These are phyloP conservation scores for Asterella californica DNA, from an alignment of 225 moss, liverwort and hornwort genomes.

Conservation along the genomic window DNA sequence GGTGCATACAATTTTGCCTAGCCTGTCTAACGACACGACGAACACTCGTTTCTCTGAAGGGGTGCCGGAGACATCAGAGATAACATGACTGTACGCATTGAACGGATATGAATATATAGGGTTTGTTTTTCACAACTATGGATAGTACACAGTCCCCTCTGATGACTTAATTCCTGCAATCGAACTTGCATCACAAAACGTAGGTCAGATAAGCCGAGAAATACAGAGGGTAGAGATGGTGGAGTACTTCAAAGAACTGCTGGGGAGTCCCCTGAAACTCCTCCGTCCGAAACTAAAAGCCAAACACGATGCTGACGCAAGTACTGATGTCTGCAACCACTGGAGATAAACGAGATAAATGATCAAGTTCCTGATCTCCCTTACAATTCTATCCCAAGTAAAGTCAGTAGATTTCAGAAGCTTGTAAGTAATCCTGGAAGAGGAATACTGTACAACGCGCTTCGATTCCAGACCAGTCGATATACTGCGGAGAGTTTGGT, in stretches of 20 bases:
- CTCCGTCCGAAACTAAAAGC: too few species aligned
- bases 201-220: background rate
- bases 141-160: background rate
- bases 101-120: background rate
- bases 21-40: background rate
- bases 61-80: background rate
- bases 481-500: too few species aligned
- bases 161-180: background rate
- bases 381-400: too few species aligned
- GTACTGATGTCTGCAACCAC: background rate
- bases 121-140: background rate
- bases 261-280: background rate
- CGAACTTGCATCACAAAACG: background rate
- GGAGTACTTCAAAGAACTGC: background rate
- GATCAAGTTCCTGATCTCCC: too few species aligned
- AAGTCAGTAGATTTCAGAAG: too few species aligned
- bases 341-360: too few species aligned
- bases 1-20: slow-evolving; percentile 14
- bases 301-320: background rate
- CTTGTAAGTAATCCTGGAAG: too few species aligned
- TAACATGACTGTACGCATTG: background rate
- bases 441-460: too few species aligned
- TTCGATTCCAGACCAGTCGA: too few species aligned
- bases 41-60: too few species aligned
- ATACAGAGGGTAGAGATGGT: background rate